Base-by-base conservation (phyloP, 164 flowering plant genomes). In the Saururus chinensis region DNA sequence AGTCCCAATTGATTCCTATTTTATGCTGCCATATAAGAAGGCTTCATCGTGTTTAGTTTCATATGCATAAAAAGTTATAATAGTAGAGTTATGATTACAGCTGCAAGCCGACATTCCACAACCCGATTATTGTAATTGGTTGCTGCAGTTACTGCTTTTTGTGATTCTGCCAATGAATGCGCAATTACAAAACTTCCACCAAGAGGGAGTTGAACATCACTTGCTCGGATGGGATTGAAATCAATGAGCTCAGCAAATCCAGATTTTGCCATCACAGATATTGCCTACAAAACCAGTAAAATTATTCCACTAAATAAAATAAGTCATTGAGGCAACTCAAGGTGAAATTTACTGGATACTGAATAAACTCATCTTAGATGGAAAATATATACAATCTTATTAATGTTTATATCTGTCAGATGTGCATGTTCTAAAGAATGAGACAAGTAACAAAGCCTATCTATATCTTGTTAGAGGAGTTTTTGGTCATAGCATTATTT, bases 61-160 rank as follows among this genome's bases (percentile, higher is more conserved):
- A 45, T 45, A 45, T 12, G 49, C 49, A 45, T 45, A 45, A 12
- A 12, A 45, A 9, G 37, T 30, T 30, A 6, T 6, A 3, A 45
- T 9, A 55, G 30, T n/a, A 23, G n/a, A 54, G 13, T 55, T 9
- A 24, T 9, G 60, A 96, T 79, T 78, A 89, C 99, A 64, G 96
- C 67, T 67, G 99, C 96, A 49, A 95, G 79, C 51, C 92, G 89
- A 62, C 97, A 95, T 74, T 95, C 99, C 60, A 89, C 95, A 70
- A 95, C 99, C 61, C 96, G 76, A 70, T 95, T 95, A 72, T 95
- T 95, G 75, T 95, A 91, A 72, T 95, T 95, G 56, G 88, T 89
- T 10, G 97, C 97, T 63, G 97, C 99, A 66, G 99, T 95, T 52
- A 88, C 96, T 41, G 99, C 97, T 67, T 95, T 95, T 68, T 87